These are phyloP conservation scores for Tuber microsphaerosporum DNA, from an alignment of 495 filamentous ascomycete genomes.

Conservation along the genomic window DNA sequence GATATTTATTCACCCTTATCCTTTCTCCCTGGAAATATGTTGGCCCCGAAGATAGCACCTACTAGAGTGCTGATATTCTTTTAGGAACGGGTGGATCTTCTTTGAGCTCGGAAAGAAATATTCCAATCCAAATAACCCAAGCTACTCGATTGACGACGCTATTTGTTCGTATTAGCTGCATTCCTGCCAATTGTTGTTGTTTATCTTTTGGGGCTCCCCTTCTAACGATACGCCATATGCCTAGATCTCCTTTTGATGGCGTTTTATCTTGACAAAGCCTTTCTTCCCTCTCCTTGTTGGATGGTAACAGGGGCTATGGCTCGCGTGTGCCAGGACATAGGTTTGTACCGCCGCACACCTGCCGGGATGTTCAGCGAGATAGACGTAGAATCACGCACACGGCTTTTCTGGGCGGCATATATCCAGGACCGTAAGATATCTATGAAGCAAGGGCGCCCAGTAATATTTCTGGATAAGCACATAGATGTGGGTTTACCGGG, in stretches of 20 bases:
- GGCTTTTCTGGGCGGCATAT: conserved; percentile 41
- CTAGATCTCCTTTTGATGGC: conserved; percentile 40
- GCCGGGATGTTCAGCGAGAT: conserved; percentile 19
- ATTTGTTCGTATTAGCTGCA: conserved; percentile 23
- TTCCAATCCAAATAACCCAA: conserved; percentile 37
- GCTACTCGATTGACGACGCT: conserved; percentile 39
- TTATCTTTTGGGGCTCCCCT: neutral
- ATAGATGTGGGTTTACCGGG: conserved; percentile 38
- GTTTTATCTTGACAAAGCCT: conserved; percentile 40
- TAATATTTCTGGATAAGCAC: conserved; percentile 36
- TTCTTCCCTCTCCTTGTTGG: conserved; percentile 40
- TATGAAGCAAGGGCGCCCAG: conserved; percentile 32
- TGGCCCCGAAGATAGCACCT: neutral
- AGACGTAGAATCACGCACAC: conserved; percentile 35
- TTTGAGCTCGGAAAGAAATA: conserved; percentile 38
- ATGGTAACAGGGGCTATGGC: conserved; percentile 40
- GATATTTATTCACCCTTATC: neutral
- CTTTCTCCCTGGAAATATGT: neutral
- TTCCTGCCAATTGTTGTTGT: neutral
- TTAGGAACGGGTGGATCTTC: conserved; percentile 41
- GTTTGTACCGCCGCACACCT: conserved; percentile 34
- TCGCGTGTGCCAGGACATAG: conserved; percentile 40
- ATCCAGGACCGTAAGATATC: conserved; percentile 40
- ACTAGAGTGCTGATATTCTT: conserved; percentile 3
- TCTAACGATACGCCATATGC: conserved; percentile 12